These are phyloP conservation scores for Candida maris DNA, from an alignment of 805 yeast species.

Conservation along the genomic window DNA sequence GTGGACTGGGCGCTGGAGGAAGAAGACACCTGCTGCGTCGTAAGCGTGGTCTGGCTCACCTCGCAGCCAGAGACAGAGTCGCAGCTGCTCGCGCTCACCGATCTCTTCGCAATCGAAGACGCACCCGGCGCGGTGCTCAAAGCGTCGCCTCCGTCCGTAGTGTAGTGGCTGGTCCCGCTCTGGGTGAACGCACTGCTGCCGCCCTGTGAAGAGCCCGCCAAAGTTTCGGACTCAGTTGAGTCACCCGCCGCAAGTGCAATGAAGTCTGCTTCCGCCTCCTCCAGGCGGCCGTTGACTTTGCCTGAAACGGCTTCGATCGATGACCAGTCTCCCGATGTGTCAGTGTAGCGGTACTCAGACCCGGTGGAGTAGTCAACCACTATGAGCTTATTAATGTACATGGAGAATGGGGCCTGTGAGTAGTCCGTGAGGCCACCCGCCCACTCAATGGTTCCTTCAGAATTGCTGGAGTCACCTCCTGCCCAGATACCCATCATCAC, in stretches of 20 bases:
- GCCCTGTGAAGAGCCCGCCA: slow-evolving; percentile 4
- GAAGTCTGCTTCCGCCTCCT: slow-evolving; percentile 43
- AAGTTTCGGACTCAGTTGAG: slow-evolving; percentile 1
- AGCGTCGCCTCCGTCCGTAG: not conserved
- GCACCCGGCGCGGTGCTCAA: not conserved
- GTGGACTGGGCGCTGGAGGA: slow-evolving; percentile 16
- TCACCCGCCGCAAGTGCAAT: slow-evolving; percentile 34
- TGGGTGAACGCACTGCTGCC: slow-evolving; percentile 6
- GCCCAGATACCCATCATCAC: slow-evolving; percentile 73
- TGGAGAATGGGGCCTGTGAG: slow-evolving; percentile 60
- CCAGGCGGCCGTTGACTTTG: slow-evolving; percentile 55
- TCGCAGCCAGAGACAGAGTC: not conserved
- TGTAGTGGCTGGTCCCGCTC: slow-evolving; percentile 3
- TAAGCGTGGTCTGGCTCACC: slow-evolving; percentile 3
- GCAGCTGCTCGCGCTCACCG: slow-evolving; percentile 4
- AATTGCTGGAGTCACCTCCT: slow-evolving; percentile 69
- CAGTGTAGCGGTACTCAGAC: slow-evolving; percentile 50
- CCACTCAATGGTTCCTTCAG: slow-evolving; percentile 73
- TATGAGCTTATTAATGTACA: slow-evolving; percentile 55
- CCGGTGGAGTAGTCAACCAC: slow-evolving; percentile 75
- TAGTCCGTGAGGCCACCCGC: slow-evolving; percentile 76
- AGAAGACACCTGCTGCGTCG: slow-evolving; percentile 1
- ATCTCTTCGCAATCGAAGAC: slow-evolving; percentile 9
- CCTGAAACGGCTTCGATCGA: slow-evolving; percentile 60
- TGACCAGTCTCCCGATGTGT: slow-evolving; percentile 53